Evolutionary conservation across 257 asterid genomes (phyloP).

Genomic region (Lantana camara): DNA sequence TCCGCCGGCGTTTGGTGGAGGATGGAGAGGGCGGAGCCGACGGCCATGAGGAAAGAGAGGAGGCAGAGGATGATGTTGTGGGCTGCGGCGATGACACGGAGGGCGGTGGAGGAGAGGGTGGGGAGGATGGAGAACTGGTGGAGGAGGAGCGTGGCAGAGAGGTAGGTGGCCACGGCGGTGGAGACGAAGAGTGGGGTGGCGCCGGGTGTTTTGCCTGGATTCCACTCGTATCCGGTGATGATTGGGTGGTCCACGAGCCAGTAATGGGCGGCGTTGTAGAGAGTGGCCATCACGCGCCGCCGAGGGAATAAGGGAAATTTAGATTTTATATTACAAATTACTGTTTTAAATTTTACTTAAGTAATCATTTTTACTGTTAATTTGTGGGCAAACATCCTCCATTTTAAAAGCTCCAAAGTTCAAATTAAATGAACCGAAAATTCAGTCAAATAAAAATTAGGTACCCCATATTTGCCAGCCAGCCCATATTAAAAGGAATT

Average conservation of each 20-base stretch:
- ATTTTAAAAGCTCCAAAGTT: too few relatives aligned
- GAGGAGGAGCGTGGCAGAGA: constrained; percentile 51
- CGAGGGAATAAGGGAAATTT: not conserved
- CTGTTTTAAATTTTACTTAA: too few relatives aligned
- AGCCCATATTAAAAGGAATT: too few relatives aligned
- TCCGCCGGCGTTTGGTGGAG: constrained; percentile 55
- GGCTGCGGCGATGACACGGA: constrained; percentile 47
- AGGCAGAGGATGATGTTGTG: constrained; percentile 61
- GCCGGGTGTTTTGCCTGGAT: constrained; percentile 42
- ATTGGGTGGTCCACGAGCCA: constrained; percentile 58
- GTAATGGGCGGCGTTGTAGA: constrained; percentile 43
- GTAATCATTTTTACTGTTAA: too few relatives aligned
- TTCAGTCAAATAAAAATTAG: too few relatives aligned
- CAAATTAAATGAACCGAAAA: too few relatives aligned
- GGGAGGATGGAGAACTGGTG: constrained; percentile 42
- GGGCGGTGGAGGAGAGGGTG: constrained; percentile 45
- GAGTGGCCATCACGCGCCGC: constrained; percentile 44
- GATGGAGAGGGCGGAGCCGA: constrained; percentile 55
- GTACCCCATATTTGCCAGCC: too few relatives aligned
- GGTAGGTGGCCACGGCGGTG: constrained; percentile 48
- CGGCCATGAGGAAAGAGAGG: constrained; percentile 66
- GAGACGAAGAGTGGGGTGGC: constrained; percentile 45
- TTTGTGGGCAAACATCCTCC: too few relatives aligned
- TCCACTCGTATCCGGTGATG: constrained; percentile 60
- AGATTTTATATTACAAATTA: too few relatives aligned